Evolutionary conservation across 2,329 filamentous ascomycete genomes (phyloP).

Genomic region (Colletotrichum sp.): DNA sequence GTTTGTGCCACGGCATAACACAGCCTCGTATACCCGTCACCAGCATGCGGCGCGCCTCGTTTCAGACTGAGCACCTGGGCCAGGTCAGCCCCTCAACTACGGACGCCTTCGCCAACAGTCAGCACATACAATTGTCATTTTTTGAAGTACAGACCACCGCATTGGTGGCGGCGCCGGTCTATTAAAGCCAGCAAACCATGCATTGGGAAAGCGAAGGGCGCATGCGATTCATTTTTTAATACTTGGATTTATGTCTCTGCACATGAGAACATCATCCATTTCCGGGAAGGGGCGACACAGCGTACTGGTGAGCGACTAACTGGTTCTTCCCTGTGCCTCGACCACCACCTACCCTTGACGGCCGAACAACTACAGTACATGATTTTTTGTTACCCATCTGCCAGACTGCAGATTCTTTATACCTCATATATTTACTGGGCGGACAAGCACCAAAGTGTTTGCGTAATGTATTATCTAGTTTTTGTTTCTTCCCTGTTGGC

Average conservation of each 20-base stretch:
- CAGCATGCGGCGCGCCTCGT: slow-evolving; percentile 11
- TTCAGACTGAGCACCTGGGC: slow-evolving; percentile 14
- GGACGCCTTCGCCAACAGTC: neutral
- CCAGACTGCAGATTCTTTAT: slow-evolving; percentile 1
- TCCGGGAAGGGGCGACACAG: neutral
- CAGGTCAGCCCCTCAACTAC: slow-evolving; percentile 3
- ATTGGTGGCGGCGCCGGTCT: neutral
- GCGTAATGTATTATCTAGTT: slow-evolving; percentile 17
- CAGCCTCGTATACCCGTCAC: slow-evolving; percentile 3
- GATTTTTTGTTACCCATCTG: neutral
- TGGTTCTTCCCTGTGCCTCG: neutral
- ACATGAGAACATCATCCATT: neutral
- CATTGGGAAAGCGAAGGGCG: slow-evolving; percentile 11
- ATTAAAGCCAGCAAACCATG: neutral
- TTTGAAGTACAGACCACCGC: neutral
- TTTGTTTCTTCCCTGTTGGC: neutral
- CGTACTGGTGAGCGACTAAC: neutral
- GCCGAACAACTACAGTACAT: slow-evolving; percentile 13
- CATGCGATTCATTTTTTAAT: neutral
- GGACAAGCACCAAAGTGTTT: slow-evolving; percentile 5
- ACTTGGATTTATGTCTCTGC: neutral
- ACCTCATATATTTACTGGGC: slow-evolving; percentile 1
- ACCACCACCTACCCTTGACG: neutral
- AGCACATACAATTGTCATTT: neutral
- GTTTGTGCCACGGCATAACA: slow-evolving; percentile 11